Evolutionary conservation across 371 early-diverging fungal genomes (phyloP).

Genomic region (Mortierella sp.): DNA sequence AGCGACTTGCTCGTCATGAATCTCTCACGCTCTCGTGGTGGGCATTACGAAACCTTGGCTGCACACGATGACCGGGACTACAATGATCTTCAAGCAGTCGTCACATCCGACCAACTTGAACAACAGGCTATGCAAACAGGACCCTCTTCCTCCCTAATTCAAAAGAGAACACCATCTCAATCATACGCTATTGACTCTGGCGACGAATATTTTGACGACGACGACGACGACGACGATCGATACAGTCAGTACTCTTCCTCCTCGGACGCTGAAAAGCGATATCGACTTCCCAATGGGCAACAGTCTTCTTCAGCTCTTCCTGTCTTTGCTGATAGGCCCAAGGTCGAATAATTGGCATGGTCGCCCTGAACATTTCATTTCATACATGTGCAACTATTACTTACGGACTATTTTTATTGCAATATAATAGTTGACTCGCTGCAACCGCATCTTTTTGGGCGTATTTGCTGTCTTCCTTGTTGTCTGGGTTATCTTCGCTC

Average conservation of each 20-base stretch:
- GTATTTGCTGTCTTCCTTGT: constrained; percentile 25
- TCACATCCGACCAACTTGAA: constrained; percentile 24
- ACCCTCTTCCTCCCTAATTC: constrained; percentile 2
- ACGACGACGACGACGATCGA: constrained; percentile 23
- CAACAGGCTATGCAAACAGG: background rate
- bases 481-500: constrained; percentile 36
- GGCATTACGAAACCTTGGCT: constrained; percentile 37
- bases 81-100: constrained; percentile 35
- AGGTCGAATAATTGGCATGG: constrained; percentile 6
- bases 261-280: constrained; percentile 30
- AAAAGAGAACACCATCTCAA: constrained; percentile 10
- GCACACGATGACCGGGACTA: constrained; percentile 33
- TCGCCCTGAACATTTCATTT: background rate
- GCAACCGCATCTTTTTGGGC: constrained; percentile 37
- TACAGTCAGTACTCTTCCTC: constrained; percentile 13
- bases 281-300: background rate
- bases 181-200: background rate
- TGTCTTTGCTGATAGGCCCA: constrained; percentile 30
- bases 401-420: background rate
- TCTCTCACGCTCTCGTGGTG: constrained; percentile 31
- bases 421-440: constrained; percentile 32
- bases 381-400: too few relatives aligned
- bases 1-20: constrained; percentile 16
- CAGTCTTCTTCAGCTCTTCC: background rate
- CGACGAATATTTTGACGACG: constrained; percentile 24